Evolutionary conservation across 192 early-diverging fungal species (phyloP).

Genomic region (Mortierella claussenii): DNA sequence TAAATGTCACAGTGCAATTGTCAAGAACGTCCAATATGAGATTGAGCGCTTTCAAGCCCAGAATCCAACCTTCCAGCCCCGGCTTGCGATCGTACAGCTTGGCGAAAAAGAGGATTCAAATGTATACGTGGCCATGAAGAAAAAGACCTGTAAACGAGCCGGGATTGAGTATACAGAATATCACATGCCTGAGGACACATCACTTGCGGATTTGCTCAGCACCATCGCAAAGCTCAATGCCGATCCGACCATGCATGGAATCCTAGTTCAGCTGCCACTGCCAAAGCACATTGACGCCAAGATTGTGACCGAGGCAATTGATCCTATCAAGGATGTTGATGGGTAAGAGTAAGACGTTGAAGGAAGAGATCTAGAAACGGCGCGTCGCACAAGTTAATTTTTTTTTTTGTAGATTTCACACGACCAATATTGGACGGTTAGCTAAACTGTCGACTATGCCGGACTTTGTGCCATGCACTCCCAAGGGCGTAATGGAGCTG

Average conservation of each 20-base stretch:
- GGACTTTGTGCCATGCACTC: slow-evolving; percentile 96
- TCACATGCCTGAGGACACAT: slow-evolving; percentile 28
- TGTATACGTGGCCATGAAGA: slow-evolving; percentile 94
- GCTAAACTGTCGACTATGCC: slow-evolving; percentile 84
- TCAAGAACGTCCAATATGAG: slow-evolving; percentile 72
- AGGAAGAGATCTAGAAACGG: no score
- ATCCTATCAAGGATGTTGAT: slow-evolving; percentile 95
- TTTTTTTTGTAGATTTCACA: slow-evolving; percentile 86
- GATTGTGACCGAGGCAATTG: slow-evolving; percentile 86
- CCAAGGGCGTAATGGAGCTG: slow-evolving; percentile 91
- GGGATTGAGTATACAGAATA: slow-evolving; percentile 29
- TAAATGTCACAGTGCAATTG: slow-evolving; percentile 67
- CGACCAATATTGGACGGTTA: slow-evolving; percentile 91
- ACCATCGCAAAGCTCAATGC: slow-evolving; percentile 80
- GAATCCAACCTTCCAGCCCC: slow-evolving; percentile 81
- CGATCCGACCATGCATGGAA: slow-evolving; percentile 88
- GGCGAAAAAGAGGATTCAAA: slow-evolving; percentile 94
- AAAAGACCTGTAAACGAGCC: slow-evolving; percentile 88
- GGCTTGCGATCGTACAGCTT: slow-evolving; percentile 91
- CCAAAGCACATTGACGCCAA: slow-evolving; percentile 87
- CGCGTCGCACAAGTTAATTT: no score
- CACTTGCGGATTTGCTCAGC: slow-evolving; percentile 64
- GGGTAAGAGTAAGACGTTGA: slow-evolving; percentile 76
- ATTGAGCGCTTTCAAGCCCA: slow-evolving; percentile 70
- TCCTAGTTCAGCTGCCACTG: slow-evolving; percentile 95